Evolutionary conservation across 108 stramenopile species (phyloP), one percentile per base, ranked within the genome.

Genomic region (Fragilaria crotonensis): DNA sequence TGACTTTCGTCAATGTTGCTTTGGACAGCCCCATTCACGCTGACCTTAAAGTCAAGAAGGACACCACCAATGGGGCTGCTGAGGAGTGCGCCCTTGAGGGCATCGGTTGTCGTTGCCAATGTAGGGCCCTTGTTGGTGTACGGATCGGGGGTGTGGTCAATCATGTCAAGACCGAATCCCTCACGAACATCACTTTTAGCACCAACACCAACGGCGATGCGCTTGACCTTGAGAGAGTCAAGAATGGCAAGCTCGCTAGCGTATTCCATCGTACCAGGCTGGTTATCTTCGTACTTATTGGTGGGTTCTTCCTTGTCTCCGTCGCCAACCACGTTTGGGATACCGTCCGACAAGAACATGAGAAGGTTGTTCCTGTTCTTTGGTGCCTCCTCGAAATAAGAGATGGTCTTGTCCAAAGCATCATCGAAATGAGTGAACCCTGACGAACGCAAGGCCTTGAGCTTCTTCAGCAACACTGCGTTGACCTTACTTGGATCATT

Each of bases 381-480:
- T 17, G 53, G 53, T 21, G 59, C 52, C 21, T 20, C 45, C 25
- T 60, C 59, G 36, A 67, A 73, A 62, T 63, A 73, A 19, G 28
- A 19, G 22, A 67, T 49, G 14, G 51, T 48, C 46, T 48, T 50
- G 56, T 67, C 66, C 25, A 73, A 44, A 20, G 66, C 72, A 57
- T 56, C 66, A 47, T 73, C 72, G 22, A 73, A 67, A 45, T 73
- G 59, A 2, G 72, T 73, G 55, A 27, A 73, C 4, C 72, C 72
- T 2, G 14, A 9, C 5, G 19, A n/a, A 22, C 33, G 19, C 5
- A 58, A 14, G 20, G 20, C 23, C 20, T 41, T 41, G 9, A 58
- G 25, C 19, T 22, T 5, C 18, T 17, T 45, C 21, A 27, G 4
- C 5, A 58, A 41, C 7, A 21, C 5, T 19, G 57, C 41, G 20